phyloP scores from a whole-genome alignment of 306 rosid species.

The Argentina anserina region DNA sequence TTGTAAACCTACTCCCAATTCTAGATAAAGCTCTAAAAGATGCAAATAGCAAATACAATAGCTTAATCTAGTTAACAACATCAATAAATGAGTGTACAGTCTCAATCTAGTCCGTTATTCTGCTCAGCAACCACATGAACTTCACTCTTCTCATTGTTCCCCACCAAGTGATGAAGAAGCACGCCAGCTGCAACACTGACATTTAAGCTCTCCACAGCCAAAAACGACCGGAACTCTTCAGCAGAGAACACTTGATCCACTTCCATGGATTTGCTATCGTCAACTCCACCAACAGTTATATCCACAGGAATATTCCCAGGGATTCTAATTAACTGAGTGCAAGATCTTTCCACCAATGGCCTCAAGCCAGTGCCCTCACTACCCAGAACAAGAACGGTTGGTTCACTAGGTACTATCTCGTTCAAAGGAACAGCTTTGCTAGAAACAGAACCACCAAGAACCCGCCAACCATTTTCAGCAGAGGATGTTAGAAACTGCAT shows the following conservation, averaged over 20 bases:
- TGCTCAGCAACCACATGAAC: slow-evolving; percentile 17
- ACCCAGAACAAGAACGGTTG: slow-evolving; percentile 88
- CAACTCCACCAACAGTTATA: slow-evolving; percentile 30
- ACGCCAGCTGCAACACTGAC: slow-evolving; percentile 98
- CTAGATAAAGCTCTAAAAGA: background rate
- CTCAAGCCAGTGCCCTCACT: slow-evolving; percentile 95
- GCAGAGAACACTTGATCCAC: slow-evolving; percentile 34
- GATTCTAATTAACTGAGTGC: slow-evolving; percentile 70
- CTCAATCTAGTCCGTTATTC: slow-evolving; percentile 32
- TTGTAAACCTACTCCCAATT: background rate
- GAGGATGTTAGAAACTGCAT: slow-evolving; percentile 91
- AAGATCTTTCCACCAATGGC: slow-evolving; percentile 93
- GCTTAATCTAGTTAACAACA: background rate
- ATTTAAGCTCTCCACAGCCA: slow-evolving; percentile 96
- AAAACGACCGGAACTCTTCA: slow-evolving; percentile 62
- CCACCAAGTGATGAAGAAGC: slow-evolving; percentile 82
- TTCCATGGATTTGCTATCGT: slow-evolving; percentile 36
- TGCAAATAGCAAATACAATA: background rate
- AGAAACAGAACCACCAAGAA: slow-evolving; percentile 86
- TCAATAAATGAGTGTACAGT: background rate
- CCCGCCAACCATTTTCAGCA: slow-evolving; percentile 86
- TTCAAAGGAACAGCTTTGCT: slow-evolving; percentile 61
- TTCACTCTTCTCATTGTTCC: slow-evolving; percentile 37
- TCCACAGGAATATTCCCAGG: slow-evolving; percentile 60
- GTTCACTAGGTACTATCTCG: slow-evolving; percentile 55